Base-by-base conservation (phyloP, 139 green algal species). In the Axilococcus clingmanii region DNA sequence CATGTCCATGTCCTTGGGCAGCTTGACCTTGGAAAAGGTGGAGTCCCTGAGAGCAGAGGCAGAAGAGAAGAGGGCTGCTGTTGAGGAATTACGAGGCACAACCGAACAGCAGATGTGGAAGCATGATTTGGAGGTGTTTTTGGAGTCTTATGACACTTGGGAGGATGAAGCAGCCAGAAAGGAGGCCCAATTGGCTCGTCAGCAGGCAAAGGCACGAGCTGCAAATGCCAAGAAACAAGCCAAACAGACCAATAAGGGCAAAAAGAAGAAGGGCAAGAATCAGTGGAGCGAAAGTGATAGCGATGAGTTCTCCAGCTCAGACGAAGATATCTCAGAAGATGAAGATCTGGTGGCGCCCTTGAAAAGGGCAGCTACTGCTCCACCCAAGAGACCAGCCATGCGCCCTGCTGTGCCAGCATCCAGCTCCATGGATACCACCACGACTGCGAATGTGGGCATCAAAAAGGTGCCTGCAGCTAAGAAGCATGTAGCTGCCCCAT, bases 1-100 rank as follows among this genome's bases (percentile, higher is more conserved):
- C 57, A 82, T 98, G 36, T 80, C 64, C 51, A 97, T 98, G 91
- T 72, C 84, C 8, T 79, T 98, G 29, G 84, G 71, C 54, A 95
- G 74, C 67, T 68, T 98, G n/a, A 97, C 91, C 3, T 37, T 73
- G 22, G 91, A 98, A 77, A 92, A 89, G 73, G 88, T 97, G 42
- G 17, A 66, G 41, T 40, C 49, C 46, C 56, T 72, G 23, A 40
- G 58, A 51, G 25, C 28, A 2, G 66, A 80, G 48, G 52, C 49
- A 15, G 59, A 62, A 20, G 56, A 71, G 29, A 69, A 76, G 53
- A 57, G 68, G 37, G 71, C 30, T 1, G 49, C 72, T 16, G 79
- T 95, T 24, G 71, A 68, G 25, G 44, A 56, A 28, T 65, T 94
- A 43, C 42, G 49, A 5, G 46, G 34, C 34, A 89, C 79, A 43